Percentiles rank a stretch among this genome's conserved stretches.
Conservation (phyloP, 169 alveolate genomes). For the Plasmodium relictum region DNA sequence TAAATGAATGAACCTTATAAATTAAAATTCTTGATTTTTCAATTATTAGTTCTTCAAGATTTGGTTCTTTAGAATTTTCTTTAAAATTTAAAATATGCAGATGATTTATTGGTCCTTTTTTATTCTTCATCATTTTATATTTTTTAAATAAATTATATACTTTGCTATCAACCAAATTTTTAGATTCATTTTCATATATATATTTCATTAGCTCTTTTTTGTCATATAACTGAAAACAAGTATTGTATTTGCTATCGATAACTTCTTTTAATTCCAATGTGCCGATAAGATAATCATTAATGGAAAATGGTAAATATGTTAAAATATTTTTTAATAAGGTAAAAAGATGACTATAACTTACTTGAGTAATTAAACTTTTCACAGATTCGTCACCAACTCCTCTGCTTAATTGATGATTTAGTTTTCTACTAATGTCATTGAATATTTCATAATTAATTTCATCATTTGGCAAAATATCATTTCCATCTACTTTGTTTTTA, state of each 20-base stretch:
- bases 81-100: constrained; percentile 40
- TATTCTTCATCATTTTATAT: constrained; percentile 42
- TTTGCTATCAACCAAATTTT: constrained; percentile 46
- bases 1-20: constrained; percentile 58
- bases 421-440: constrained; percentile 21
- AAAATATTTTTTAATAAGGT: constrained; percentile 46
- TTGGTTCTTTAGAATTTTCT: constrained; percentile 12
- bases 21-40: constrained; percentile 58
- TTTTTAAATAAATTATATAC: constrained; percentile 33
- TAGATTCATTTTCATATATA: constrained; percentile 63
- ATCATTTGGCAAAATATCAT: not conserved
- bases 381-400: constrained; percentile 66
- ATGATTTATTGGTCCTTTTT: constrained; percentile 42
- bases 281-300: constrained; percentile 54
- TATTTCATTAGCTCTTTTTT: constrained; percentile 45
- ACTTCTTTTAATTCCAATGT: constrained; percentile 57
- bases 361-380: constrained; percentile 51
- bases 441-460: constrained; percentile 38
- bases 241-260: constrained; percentile 55
- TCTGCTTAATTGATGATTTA: constrained; percentile 58
- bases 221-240: constrained; percentile 63
- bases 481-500: not conserved
- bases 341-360: constrained; percentile 59
- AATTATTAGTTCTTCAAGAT: constrained; percentile 33
- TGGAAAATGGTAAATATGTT: constrained; percentile 62